Conservation (phyloP, 164 flowering plant species). For the Aristolochia contorta region DNA sequence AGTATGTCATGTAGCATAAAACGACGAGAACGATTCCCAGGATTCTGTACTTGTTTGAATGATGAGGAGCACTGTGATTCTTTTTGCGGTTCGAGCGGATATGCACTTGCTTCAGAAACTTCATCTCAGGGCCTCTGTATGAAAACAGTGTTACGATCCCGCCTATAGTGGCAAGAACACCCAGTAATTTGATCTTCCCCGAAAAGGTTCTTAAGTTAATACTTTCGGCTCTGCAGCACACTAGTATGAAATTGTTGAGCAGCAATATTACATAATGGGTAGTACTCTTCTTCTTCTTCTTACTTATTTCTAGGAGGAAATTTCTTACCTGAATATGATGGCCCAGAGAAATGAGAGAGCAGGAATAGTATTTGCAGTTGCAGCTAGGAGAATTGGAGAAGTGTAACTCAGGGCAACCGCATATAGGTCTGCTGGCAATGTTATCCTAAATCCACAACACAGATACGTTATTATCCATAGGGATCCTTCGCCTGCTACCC, state of each 20-base stretch:
- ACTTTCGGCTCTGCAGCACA: slow-evolving; percentile 35
- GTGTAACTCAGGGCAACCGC: slow-evolving; percentile 46
- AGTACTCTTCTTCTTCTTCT: background rate
- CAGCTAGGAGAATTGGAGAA: slow-evolving; percentile 55
- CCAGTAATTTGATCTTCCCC: slow-evolving; percentile 48
- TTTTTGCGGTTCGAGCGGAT: slow-evolving; percentile 3
- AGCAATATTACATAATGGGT: background rate
- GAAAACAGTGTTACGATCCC: slow-evolving; percentile 47
- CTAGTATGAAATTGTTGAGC: background rate
- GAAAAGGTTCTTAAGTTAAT: slow-evolving; percentile 28
- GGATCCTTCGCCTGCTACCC: background rate
- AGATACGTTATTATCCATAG: too few relatives aligned
- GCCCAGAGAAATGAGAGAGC: slow-evolving; percentile 62
- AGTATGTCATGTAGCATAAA: slow-evolving; percentile 29
- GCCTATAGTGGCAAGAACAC: slow-evolving; percentile 30
- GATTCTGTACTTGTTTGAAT: slow-evolving; percentile 29
- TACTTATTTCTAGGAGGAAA: background rate
- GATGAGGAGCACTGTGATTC: slow-evolving; percentile 3
- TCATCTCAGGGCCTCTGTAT: slow-evolving; percentile 41
- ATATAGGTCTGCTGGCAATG: slow-evolving; percentile 34
- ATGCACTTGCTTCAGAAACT: slow-evolving; percentile 16
- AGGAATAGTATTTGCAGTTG: slow-evolving; percentile 53
- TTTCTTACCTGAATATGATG: slow-evolving; percentile 38
- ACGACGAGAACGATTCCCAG: slow-evolving; percentile 52
- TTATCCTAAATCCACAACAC: slow-evolving; percentile 33